Base-by-base conservation (phyloP, 2,329 filamentous ascomycete species). In the Alternaria ventricosa region DNA sequence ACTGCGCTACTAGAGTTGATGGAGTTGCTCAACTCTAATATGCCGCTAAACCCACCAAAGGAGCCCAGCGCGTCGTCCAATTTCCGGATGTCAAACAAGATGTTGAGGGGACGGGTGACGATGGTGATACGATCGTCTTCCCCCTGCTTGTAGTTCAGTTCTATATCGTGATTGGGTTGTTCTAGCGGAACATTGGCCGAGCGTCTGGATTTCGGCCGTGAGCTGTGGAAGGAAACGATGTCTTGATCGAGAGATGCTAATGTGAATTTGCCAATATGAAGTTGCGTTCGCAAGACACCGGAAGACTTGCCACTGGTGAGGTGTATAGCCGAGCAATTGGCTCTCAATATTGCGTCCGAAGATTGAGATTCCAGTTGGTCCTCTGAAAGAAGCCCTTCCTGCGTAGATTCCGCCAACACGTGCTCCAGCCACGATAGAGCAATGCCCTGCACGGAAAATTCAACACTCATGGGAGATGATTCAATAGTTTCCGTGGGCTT, bases 31-130 rank as follows among this genome's bases (percentile, higher is more conserved):
- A 97, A 87, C 72, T 96, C 96, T 46, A 99, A 83, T 56, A 99
- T 91, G 68, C 94, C 93, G 78, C 94, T 97, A 46, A 99, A 83
- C 0, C 96, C 96, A 36, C 96, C 96, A 79, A 97, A 94, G 85
- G 92, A 93, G 60, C 89, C 88, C 63, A 98, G 89, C 0, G 92
- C 92, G 72, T 97, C 94, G 71, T 98, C 96, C 22, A 98, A 82
- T 59, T 88, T 87, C 67, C 91, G 90, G 15, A 97, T 82, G 75
- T 98, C 92, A 44, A 98, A 81, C 60, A 89, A 87, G 10, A 97
- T 78, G 62, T 90, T 88, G 2, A 97, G 79, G 6, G 94, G 93
- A 10, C 96, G 84, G 0, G 94, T 96, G 56, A 89, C 87, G 13
- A 97, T 77, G 30, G 92, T 88, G 15, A 92, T 67, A 8, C 77